A percentile compares a stretch with the other conserved stretches of the same genome.
phyloP scores from a whole-genome alignment of 2,329 filamentous ascomycete genomes.

The Talaromyces verruculosus region DNA sequence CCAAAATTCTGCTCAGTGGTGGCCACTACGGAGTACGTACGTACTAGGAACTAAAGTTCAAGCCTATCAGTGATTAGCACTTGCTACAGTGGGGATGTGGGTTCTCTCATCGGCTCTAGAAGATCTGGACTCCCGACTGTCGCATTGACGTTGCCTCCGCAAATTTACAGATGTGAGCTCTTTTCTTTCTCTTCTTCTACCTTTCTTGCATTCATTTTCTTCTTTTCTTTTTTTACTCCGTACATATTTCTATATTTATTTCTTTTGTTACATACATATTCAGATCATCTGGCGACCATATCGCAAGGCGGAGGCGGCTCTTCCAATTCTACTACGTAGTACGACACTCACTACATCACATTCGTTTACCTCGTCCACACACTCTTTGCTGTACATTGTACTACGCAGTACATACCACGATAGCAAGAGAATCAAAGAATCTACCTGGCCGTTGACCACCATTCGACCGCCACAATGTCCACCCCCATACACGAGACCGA shows the following conservation, averaged over 20 bases:
- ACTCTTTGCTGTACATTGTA: neutral
- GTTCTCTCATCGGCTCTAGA: neutral
- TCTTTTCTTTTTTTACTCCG: neutral
- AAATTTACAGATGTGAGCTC: neutral
- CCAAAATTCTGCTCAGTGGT: neutral
- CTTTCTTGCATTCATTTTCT: neutral
- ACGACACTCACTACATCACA: neutral
- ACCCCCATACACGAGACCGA: conserved; percentile 19
- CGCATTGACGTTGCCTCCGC: conserved; percentile 4
- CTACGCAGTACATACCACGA: neutral
- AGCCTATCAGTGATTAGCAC: neutral
- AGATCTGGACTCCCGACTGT: neutral
- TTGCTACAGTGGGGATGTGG: neutral
- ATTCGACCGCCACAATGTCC: conserved; percentile 7
- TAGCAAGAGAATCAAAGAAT: neutral
- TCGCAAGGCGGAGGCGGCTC: neutral
- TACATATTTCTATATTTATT: neutral
- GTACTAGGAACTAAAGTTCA: neutral
- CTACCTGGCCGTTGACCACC: neutral
- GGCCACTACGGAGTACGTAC: no score
- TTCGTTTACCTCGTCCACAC: neutral
- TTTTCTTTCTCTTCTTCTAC: neutral
- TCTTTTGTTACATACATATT: neutral
- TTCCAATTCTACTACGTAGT: neutral
- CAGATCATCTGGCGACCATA: neutral